Evolutionary conservation across 148 eudicot species (phyloP), one percentile per base, ranked within the genome.

Genomic region (Rhododendron simsii): DNA sequence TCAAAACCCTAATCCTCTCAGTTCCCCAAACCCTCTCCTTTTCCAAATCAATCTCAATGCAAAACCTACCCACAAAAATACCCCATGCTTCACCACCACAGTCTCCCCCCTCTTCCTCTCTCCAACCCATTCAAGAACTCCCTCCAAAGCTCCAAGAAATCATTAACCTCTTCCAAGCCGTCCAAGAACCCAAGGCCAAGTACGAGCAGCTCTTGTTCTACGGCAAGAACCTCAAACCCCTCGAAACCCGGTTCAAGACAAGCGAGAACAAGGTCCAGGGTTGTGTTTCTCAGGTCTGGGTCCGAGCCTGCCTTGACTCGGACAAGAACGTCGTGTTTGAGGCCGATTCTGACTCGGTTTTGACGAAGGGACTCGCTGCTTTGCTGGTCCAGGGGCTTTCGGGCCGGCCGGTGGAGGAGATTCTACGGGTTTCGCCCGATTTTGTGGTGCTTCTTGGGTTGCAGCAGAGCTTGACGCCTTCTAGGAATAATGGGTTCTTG

Each of bases 241-340:
- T 96, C 14, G 92, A 94, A 51, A 15, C 91, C 20, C 86, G 84
- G 59, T 94, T 83, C 89, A 95, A 94, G 71, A 94, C 90, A 45
- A 84, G 67, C 13, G 98, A 92, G 12, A 96, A 96, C 82, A 96
- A 95, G 88, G 99, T 96, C 13, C 93, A 96, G 88, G 99, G 99
- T 30, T 96, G 99, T 65, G 99, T 95, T 85, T 94, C 98, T 41
- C 99, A 94, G 89, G 98, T 96, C 7, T 96, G 99, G 99, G 96
- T 96, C 63, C 67, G 98, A 63, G 99, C 99, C 1, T 93, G 88
- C 76, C 87, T 93, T 26, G 96, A 91, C 61, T 16, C 81, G 7
- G 82, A 90, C 59, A 89, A 88, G 81, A 89, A 90, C 82, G 93
- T 96, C 4, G 84, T 91, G 75, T 95, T 91, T 82, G 92, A 95